Percentiles rank a stretch among this genome's conserved stretches.
phyloP scores from a whole-genome alignment of 768 basidiomycete genomes.

The Suillus paluster region DNA sequence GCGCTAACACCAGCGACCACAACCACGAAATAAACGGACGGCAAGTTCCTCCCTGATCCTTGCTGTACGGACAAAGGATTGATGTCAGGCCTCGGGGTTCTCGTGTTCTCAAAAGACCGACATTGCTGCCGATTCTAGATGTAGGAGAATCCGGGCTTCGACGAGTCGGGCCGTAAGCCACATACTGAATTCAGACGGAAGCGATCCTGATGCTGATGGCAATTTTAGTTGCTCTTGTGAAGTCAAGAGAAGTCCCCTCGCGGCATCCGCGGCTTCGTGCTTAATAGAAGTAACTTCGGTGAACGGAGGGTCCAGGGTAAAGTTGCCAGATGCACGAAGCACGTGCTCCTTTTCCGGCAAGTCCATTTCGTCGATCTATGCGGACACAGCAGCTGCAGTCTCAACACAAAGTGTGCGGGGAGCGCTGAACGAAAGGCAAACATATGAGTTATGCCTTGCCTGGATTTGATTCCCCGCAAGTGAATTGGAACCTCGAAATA shows the following conservation, averaged over 20 bases:
- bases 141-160: constrained; percentile 80
- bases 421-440: constrained; percentile 76
- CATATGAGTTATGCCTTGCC: constrained; percentile 78
- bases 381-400: constrained; percentile 57
- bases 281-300: constrained; percentile 61
- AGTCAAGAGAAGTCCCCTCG: constrained; percentile 68
- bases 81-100: constrained; percentile 59
- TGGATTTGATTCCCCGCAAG: constrained; percentile 48
- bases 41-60: constrained; percentile 57
- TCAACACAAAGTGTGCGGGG: constrained; percentile 69
- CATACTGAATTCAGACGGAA: neutral
- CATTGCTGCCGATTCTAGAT: neutral
- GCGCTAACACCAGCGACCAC: constrained; percentile 56
- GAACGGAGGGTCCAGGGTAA: constrained; percentile 79
- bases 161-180: constrained; percentile 58
- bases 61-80: constrained; percentile 56
- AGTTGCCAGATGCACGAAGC: constrained; percentile 70
- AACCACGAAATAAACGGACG: constrained; percentile 65
- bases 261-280: constrained; percentile 77
- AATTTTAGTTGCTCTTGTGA: constrained; percentile 44
- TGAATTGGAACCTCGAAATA: neutral
- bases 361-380: constrained; percentile 5
- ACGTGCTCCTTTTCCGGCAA: constrained; percentile 21
- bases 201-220: constrained; percentile 7
- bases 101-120: neutral